Base-by-base conservation (phyloP, 345 rosid species). In the Viola odorata region DNA sequence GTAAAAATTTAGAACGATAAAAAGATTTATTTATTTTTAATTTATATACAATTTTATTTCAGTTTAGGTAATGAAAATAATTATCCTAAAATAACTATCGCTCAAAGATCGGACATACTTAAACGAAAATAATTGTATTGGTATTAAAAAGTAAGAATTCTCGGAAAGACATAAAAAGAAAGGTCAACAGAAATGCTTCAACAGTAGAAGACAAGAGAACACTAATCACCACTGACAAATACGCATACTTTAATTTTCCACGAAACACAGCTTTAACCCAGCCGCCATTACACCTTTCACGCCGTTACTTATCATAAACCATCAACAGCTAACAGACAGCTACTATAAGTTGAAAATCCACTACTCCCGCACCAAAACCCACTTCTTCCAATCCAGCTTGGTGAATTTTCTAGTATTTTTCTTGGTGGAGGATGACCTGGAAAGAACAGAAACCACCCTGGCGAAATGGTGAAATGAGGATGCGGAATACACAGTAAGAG, bases 231-330 rank as follows among this genome's bases (percentile, higher is more conserved):
- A 52, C 55, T 42, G 63, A 63, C 67, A 42, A 23, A 23, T 23
- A 23, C 32, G 32, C 32, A 23, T 2, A 23, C 32, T 23, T 23
- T 23, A 23, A 23, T 23, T 23, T 23, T 2, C 32, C 32, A 23
- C 32, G 2, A 23, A 23, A 23, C 32, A 23, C 32, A 23, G 32
- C 32, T 23, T 23, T 23, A 23, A 23, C 32, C 32, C 72, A 61
- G 83, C 88, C 82, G 91, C 84, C 85, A 77, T 36, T 83, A 72
- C 47, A 76, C 74, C 36, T 7, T 0, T 50, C 44, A 73, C 86
- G 84, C 87, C 83, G 91, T 83, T 65, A 23, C 32, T 23, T 0
- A 23, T 23, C 32, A 23, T 23, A 23, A 23, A 23, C 32, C 32
- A 23, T 23, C 32, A 23, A 23, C 32, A 23, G 32, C 32, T 23